Evolutionary conservation across 2,329 filamentous ascomycete species (phyloP).

Genomic region (Macroventuria anomochaeta): DNA sequence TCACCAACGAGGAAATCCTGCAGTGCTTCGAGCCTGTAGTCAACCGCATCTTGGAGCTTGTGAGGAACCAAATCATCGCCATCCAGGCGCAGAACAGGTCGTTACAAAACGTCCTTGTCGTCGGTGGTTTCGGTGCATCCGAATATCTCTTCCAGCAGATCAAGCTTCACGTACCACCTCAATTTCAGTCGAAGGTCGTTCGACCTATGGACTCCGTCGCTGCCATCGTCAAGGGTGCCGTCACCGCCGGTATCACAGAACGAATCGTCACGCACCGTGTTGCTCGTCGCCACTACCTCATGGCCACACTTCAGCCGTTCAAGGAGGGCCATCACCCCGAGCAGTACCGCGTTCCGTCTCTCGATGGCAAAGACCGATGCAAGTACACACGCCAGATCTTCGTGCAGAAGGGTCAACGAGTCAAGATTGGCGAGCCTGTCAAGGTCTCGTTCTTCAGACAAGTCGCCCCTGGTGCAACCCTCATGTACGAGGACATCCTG

Average conservation of each 20-base stretch:
- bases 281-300: conserved; percentile 95
- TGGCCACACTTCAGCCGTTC: conserved; percentile 98
- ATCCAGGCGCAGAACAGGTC: conserved; percentile 96
- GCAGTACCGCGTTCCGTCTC: conserved; percentile 93
- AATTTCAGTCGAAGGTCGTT: conserved; percentile 98
- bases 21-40: conserved; percentile 99
- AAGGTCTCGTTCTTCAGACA: conserved; percentile 99
- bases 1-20: conserved; percentile 98
- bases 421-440: conserved; percentile 98
- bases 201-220: conserved; percentile 98
- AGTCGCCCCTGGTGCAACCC: conserved; percentile 92
- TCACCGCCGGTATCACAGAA: conserved; percentile 97
- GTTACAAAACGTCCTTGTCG: conserved; percentile 94
- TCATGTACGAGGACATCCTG: conserved; percentile 99
- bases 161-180: conserved; percentile 95
- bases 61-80: conserved; percentile 97
- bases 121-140: conserved; percentile 96
- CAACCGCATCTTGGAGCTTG: conserved; percentile 93
- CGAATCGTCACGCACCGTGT: conserved; percentile 96
- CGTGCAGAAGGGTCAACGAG: conserved; percentile 96
- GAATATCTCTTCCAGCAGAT: conserved; percentile 99
- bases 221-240: conserved; percentile 97
- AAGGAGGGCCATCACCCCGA: conserved; percentile 99
- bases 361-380: conserved; percentile 97
- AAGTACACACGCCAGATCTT: conserved; percentile 99